Evolutionary conservation across 495 filamentous ascomycete genomes (phyloP).

Genomic region (Neurospora sp.): DNA sequence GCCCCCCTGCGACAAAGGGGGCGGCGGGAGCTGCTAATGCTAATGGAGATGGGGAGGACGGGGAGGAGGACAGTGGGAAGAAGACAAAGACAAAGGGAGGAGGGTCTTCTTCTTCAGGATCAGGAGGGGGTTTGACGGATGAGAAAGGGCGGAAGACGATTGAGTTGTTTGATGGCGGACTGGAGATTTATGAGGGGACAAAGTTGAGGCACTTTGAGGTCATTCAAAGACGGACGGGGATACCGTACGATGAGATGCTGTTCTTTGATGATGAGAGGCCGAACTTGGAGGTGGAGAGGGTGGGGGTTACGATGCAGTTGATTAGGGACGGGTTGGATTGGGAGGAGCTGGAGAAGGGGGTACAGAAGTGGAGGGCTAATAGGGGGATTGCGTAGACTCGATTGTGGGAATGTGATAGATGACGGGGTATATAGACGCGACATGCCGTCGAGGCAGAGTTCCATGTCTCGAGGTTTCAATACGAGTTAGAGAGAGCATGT

Average conservation of each 20-base stretch:
- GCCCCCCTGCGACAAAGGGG: neutral
- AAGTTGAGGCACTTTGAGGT: constrained; percentile 78
- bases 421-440: neutral
- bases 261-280: constrained; percentile 93
- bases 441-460: neutral
- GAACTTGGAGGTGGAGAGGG: constrained; percentile 73
- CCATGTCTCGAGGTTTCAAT: neutral
- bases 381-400: constrained; percentile 30
- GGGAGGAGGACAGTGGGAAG: neutral
- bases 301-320: constrained; percentile 76
- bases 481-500: neutral
- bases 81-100: constrained; percentile 1
- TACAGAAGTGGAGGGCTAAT: constrained; percentile 67
- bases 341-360: constrained; percentile 68
- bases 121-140: neutral
- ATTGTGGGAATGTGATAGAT: neutral
- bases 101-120: neutral
- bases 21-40: neutral
- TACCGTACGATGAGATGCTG: constrained; percentile 73
- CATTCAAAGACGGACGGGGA: constrained; percentile 55
- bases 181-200: constrained; percentile 82
- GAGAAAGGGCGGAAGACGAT: constrained; percentile 46
- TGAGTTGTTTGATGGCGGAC: constrained; percentile 65
- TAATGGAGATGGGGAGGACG: neutral
- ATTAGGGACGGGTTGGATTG: constrained; percentile 71